A percentile compares a stretch with the other conserved stretches of the same genome.
phyloP scores from a whole-genome alignment of 2,329 filamentous ascomycete genomes.

The Torrubiellomyces zombiae region DNA sequence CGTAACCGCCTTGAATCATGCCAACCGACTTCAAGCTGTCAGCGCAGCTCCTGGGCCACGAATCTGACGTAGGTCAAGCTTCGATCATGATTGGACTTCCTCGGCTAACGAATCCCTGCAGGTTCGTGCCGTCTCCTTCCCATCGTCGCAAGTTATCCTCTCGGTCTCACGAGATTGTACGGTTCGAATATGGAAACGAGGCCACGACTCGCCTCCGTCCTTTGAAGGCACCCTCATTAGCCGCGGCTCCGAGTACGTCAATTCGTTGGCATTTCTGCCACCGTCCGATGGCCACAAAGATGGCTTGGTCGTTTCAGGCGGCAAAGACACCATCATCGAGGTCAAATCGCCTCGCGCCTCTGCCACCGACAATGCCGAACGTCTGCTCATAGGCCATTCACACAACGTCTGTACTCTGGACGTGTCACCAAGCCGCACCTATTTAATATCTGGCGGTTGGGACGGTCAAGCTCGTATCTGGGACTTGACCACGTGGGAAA shows the following conservation, averaged over 20 bases:
- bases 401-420: slow-evolving; percentile 82
- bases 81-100: not conserved
- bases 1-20: slow-evolving; percentile 33
- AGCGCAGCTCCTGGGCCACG: slow-evolving; percentile 73
- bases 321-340: slow-evolving; percentile 86
- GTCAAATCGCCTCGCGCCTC: slow-evolving; percentile 55
- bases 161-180: slow-evolving; percentile 87
- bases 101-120: slow-evolving; percentile 20
- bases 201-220: slow-evolving; percentile 44
- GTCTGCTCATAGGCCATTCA: slow-evolving; percentile 69
- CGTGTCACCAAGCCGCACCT: slow-evolving; percentile 52
- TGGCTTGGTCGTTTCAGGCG: slow-evolving; percentile 73
- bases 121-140: slow-evolving; percentile 78
- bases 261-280: slow-evolving; percentile 61
- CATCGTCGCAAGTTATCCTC: slow-evolving; percentile 52
- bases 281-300: slow-evolving; percentile 53
- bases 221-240: slow-evolving; percentile 68
- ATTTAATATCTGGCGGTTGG: slow-evolving; percentile 86
- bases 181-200: slow-evolving; percentile 69
- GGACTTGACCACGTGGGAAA: slow-evolving; percentile 74
- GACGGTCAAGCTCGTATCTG: slow-evolving; percentile 78
- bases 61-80: slow-evolving; percentile 61
- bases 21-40: slow-evolving; percentile 82
- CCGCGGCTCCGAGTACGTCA: slow-evolving; percentile 74
- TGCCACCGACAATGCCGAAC: slow-evolving; percentile 63